Percentiles rank a stretch among this genome's conserved stretches.
phyloP scores from a whole-genome alignment of 208 protist genomes.

The Crithidia mellificae region DNA sequence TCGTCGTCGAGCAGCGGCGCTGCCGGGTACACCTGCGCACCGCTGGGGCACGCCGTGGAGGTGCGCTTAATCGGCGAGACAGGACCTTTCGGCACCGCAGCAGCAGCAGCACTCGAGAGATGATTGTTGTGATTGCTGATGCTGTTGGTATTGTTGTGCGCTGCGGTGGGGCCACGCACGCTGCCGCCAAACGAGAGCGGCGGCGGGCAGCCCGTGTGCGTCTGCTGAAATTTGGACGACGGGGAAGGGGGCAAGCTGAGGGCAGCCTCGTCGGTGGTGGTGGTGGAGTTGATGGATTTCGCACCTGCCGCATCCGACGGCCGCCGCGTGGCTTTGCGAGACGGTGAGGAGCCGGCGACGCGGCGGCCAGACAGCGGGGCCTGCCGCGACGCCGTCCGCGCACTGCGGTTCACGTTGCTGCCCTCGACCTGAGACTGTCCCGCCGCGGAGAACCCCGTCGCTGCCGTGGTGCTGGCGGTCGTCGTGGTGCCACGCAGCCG shows the following conservation, averaged over 20 bases:
- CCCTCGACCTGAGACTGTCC: background rate
- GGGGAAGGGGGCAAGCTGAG: background rate
- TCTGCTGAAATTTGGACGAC: conserved; percentile 28
- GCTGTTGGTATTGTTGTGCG: background rate
- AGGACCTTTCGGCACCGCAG: conserved; percentile 12
- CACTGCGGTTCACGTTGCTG: conserved; percentile 12
- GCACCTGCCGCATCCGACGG: background rate
- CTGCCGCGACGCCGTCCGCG: conserved; percentile 6
- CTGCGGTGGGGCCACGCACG: background rate
- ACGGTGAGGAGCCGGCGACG: background rate
- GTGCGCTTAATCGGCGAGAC: conserved; percentile 36
- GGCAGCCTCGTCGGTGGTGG: background rate
- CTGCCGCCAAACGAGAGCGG: conserved; percentile 15
- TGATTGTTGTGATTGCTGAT: no score
- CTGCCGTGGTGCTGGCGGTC: background rate
- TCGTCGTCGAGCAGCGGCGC: conserved; percentile 13
- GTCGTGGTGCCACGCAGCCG: conserved; percentile 1
- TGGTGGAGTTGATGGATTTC: background rate
- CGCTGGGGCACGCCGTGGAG: conserved; percentile 28
- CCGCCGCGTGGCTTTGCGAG: conserved; percentile 13
- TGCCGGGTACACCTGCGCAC: conserved; percentile 19
- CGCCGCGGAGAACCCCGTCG: background rate
- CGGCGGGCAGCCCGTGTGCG: conserved; percentile 22
- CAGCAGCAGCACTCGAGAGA: no score
- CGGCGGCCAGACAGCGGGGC: conserved; percentile 11